These are phyloP conservation scores for Pontederia crassipes DNA, from an alignment of 176 grass and related monocot genomes.

Conservation along the genomic window DNA sequence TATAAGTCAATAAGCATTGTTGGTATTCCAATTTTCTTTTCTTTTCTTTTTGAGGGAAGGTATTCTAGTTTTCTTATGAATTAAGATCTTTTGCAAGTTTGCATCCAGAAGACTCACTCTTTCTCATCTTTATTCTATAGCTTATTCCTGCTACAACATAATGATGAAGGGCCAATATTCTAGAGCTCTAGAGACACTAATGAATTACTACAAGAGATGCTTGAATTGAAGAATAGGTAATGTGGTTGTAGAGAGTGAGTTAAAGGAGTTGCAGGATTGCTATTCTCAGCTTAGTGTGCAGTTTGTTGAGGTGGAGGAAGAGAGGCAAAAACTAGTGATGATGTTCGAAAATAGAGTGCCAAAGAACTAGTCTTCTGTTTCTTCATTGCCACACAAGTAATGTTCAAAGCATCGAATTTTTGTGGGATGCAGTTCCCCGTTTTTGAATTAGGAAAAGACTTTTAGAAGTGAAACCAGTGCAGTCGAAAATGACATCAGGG, in stretches of 20 bases:
- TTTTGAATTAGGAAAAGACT: no score
- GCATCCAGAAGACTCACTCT: no score
- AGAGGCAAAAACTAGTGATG: conserved; percentile 77
- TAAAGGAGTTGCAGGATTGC: conserved; percentile 74
- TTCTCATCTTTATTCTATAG: conserved; percentile 19
- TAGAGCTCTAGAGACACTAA: conserved; percentile 95
- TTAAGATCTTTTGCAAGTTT: no score
- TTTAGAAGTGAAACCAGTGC: no score
- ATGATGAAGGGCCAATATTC: conserved; percentile 62
- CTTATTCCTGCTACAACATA: conserved; percentile 89
- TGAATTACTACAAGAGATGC: conserved; percentile 87
- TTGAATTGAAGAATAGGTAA: conserved; percentile 80
- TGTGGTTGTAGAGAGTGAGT: conserved; percentile 45
- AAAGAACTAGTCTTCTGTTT: conserved; percentile 24
- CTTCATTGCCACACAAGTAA: no score
- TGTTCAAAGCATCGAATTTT: no score
- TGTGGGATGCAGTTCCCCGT: no score
- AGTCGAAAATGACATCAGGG: no score
- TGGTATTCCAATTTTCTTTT: no score
- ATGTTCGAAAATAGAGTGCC: conserved; percentile 45
- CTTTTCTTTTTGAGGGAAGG: no score
- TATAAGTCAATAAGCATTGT: no score
- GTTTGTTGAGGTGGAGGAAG: conserved; percentile 81
- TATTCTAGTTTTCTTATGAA: no score
- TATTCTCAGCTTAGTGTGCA: conserved; percentile 91